Percentiles rank a stretch among this genome's conserved stretches.
These are phyloP conservation scores for Ganoderma lingzhi DNA, from an alignment of 1,284 basidiomycete species.

Conservation along the genomic window DNA sequence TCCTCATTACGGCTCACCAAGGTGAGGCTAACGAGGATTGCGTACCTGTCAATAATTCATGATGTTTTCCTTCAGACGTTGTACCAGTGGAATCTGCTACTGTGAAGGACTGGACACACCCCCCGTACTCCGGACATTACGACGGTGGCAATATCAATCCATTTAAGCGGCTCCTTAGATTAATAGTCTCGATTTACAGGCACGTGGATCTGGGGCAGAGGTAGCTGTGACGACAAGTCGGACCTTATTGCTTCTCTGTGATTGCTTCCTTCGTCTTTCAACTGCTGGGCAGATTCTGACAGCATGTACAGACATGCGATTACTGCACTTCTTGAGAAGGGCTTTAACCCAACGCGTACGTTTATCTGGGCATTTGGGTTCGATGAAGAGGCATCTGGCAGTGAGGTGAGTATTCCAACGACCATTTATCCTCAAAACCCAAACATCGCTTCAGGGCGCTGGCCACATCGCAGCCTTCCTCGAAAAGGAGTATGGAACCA, in stretches of 20 bases:
- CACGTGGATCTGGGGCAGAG: slow-evolving; percentile 69
- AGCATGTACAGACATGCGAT: slow-evolving; percentile 50
- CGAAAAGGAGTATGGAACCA: slow-evolving; percentile 55
- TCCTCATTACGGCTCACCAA: slow-evolving; percentile 73
- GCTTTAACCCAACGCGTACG: slow-evolving; percentile 58
- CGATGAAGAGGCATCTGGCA: slow-evolving; percentile 71
- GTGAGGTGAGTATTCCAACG: slow-evolving; percentile 44
- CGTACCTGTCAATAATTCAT: background rate
- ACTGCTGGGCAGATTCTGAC: background rate
- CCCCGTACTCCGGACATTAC: slow-evolving; percentile 45
- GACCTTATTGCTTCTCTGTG: slow-evolving; percentile 64
- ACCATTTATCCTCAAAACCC: background rate
- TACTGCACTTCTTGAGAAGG: slow-evolving; percentile 57
- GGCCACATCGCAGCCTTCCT: slow-evolving; percentile 53
- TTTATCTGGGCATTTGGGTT: slow-evolving; percentile 74
- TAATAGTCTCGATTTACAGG: slow-evolving; percentile 34
- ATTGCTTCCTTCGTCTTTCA: slow-evolving; percentile 10
- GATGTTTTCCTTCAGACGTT: slow-evolving; percentile 48
- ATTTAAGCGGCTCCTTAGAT: too few species aligned
- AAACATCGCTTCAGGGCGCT: slow-evolving; percentile 52
- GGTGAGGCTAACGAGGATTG: slow-evolving; percentile 43
- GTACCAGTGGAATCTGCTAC: slow-evolving; percentile 64
- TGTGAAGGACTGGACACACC: slow-evolving; percentile 56
- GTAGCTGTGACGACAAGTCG: slow-evolving; percentile 68
- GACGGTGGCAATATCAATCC: slow-evolving; percentile 37